These are phyloP conservation scores for Phialophora verrucosa DNA, from an alignment of 2,329 filamentous ascomycete genomes.

Conservation along the genomic window DNA sequence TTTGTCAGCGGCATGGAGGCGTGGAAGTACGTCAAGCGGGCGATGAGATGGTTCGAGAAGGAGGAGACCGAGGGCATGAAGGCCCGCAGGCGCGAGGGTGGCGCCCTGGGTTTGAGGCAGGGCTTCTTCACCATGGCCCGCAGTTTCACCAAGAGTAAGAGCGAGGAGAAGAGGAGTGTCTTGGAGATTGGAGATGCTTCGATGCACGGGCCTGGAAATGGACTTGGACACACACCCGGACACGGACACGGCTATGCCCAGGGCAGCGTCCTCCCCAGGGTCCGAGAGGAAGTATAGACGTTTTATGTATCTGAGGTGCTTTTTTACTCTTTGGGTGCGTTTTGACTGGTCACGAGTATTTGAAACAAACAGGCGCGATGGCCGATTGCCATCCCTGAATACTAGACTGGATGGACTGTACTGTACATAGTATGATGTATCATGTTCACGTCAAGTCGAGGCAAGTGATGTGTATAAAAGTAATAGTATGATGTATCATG, in stretches of 20 bases:
- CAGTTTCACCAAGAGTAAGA: conserved; percentile 41
- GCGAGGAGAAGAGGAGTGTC: conserved; percentile 38
- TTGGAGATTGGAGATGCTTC: neutral
- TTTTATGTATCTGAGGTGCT: too few relatives aligned
- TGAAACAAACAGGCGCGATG: too few relatives aligned
- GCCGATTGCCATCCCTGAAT: too few relatives aligned
- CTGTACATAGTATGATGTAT: too few relatives aligned
- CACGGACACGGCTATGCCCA: neutral
- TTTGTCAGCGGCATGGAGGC: conserved; percentile 67
- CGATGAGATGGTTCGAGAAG: conserved; percentile 41
- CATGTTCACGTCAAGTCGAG: too few relatives aligned
- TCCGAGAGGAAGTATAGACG: conserved; percentile 14
- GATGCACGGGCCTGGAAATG: neutral
- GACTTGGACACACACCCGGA: neutral
- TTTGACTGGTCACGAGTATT: too few relatives aligned
- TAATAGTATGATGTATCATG: too few relatives aligned
- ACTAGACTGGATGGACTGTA: too few relatives aligned
- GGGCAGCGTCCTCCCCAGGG: neutral
- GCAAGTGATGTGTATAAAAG: too few relatives aligned
- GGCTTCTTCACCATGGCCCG: conserved; percentile 45
- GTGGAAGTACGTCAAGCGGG: conserved; percentile 70
- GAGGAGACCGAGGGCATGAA: conserved; percentile 43
- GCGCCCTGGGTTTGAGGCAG: conserved; percentile 41
- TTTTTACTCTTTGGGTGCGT: too few relatives aligned
- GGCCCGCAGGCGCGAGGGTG: conserved; percentile 35